Evolutionary conservation across 2,329 filamentous ascomycete genomes (phyloP), one percentile per base, ranked within the genome.

Genomic region (Trematosphaeria pertusa): DNA sequence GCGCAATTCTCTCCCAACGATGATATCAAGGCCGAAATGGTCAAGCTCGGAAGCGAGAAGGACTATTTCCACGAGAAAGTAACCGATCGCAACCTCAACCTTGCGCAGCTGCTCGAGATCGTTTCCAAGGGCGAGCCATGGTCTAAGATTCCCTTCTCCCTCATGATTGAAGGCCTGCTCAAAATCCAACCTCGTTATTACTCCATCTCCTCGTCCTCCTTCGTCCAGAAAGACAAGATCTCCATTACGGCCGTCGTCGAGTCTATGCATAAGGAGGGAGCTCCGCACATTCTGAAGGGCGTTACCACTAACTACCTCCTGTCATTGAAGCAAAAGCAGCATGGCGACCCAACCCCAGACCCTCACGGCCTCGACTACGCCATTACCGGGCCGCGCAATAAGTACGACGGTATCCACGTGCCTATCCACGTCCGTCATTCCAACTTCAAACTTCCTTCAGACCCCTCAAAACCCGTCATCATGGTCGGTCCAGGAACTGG

Each of bases 141-240:
- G 89, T 78, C 84, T 43, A 86, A 85, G 43, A 86, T 97, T 45
- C 95, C 94, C 12, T 97, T 99, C 77, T 96, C 94, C 7, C 86
- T 92, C 62, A 86, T 97, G 62, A 91, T 99, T 58, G 94, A 99
- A 79, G 89, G 91, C 57, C 75, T 99, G 52, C 89, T 87, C 75
- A 97, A 97, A 80, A 85, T 99, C 46, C 94, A 99, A 74, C 93
- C 94, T 30, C 90, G 94, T 38, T 99, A 97, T 81, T 99, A 99
- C 79, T 99, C 95, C 38, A 99, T 99, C 73, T 99, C 94, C 2
- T 99, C 95, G 1, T 97, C 94, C 1, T 97, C 94, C 5, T 73
- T 91, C 7, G 92, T 96, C 12, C 92, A 99, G 70, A 92, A 94
- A 70, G 87, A 96, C 75, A 93, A 91, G 78, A 91, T 99, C 58